A percentile compares a stretch with the other conserved stretches of the same genome.
Evolutionary conservation across 257 asterid species (phyloP).

Genomic region (Pogostemon cablin): DNA sequence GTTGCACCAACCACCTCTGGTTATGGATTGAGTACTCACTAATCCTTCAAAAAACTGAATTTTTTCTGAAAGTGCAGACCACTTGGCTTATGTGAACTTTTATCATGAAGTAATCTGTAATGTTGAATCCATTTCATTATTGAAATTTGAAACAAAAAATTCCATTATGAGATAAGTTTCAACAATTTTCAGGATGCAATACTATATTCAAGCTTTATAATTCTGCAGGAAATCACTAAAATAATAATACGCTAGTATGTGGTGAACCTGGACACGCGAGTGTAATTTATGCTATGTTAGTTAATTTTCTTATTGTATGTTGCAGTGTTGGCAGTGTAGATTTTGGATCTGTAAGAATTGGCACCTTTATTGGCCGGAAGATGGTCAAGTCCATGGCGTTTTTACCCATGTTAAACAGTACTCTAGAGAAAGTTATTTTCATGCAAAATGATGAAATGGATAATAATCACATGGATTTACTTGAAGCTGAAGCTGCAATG

Average conservation of each 20-base stretch:
- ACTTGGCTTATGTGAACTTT: neutral
- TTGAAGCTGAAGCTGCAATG: conserved; percentile 55
- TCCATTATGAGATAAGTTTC: neutral
- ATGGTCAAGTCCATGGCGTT: conserved; percentile 57
- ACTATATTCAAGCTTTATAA: neutral
- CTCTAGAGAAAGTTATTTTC: conserved; percentile 32
- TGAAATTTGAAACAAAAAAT: neutral
- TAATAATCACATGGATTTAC: conserved; percentile 40
- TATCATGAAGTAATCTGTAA: neutral
- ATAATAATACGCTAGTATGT: neutral
- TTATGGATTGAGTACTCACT: neutral
- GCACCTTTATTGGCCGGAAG: conserved; percentile 75
- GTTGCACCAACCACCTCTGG: neutral
- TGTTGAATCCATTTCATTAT: neutral
- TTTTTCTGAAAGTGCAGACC: neutral
- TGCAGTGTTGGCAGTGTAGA: conserved; percentile 83
- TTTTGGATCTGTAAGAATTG: conserved; percentile 74
- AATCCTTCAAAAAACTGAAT: neutral
- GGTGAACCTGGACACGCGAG: neutral
- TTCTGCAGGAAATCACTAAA: neutral
- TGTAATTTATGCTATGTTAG: conserved; percentile 15
- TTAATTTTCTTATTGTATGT: conserved; percentile 22
- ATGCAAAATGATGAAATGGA: conserved; percentile 32
- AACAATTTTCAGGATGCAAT: conserved; percentile 1
- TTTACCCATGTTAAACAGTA: conserved; percentile 23